Evolutionary conservation across 306 rosid species (phyloP).

Genomic region (Hippophae tibetana): DNA sequence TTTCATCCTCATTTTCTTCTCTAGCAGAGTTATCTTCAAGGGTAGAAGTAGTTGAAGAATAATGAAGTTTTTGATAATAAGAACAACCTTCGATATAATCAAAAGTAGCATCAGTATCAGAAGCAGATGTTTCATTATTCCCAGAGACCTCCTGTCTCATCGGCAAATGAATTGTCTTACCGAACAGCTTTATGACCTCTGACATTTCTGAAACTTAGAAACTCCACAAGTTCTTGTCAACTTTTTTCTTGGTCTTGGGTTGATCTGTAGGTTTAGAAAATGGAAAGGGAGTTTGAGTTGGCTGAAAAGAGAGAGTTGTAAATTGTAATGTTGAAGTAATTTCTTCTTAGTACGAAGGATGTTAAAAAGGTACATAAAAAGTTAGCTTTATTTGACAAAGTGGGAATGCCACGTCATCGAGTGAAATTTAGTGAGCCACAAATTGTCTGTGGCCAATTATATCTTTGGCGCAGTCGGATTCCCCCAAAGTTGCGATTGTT

Average conservation of each 20-base stretch:
- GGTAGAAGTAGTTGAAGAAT: constrained; percentile 21
- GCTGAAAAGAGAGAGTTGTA: neutral
- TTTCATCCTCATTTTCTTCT: neutral
- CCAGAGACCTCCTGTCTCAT: constrained; percentile 13
- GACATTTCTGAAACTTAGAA: constrained; percentile 35
- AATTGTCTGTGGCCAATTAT: constrained; percentile 62
- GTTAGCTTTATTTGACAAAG: neutral
- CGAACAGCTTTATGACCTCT: constrained; percentile 66
- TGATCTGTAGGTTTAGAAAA: too few species aligned
- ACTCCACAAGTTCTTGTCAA: neutral
- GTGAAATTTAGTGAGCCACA: constrained; percentile 61
- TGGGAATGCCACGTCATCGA: constrained; percentile 48
- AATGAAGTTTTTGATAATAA: constrained; percentile 12
- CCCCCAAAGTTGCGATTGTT: constrained; percentile 15
- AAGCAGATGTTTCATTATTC: neutral
- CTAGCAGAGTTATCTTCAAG: constrained; percentile 3
- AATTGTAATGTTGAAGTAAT: neutral
- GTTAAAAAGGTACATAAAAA: too few species aligned
- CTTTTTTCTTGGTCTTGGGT: too few species aligned
- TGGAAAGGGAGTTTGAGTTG: too few species aligned
- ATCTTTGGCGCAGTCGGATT: constrained; percentile 71
- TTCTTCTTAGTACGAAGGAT: too few species aligned
- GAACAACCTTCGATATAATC: neutral
- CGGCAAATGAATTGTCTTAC: constrained; percentile 60
- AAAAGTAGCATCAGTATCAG: neutral